These are phyloP conservation scores for Yamadazyma paraphyllophila DNA, from an alignment of 805 yeast genomes.

Conservation along the genomic window DNA sequence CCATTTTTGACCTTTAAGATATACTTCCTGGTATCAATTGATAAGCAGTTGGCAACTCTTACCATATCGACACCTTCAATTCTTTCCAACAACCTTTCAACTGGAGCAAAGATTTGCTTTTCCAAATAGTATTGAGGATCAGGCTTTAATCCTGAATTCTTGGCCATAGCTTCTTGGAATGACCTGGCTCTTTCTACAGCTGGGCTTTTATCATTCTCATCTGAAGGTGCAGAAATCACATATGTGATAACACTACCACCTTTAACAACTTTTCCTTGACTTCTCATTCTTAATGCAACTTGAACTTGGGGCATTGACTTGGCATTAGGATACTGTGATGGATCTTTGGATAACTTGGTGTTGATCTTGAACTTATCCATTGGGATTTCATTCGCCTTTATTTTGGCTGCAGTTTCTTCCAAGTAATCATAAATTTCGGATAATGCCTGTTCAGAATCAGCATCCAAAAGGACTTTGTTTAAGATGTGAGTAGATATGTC, in stretches of 20 bases:
- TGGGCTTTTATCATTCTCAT: slow-evolving; percentile 33
- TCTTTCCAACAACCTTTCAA: slow-evolving; percentile 79
- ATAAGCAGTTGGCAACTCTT: slow-evolving; percentile 72
- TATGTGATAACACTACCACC: slow-evolving; percentile 90
- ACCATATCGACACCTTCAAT: slow-evolving; percentile 84
- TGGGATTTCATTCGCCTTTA: slow-evolving; percentile 61
- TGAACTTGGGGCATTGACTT: slow-evolving; percentile 86
- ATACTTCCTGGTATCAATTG: slow-evolving; percentile 69
- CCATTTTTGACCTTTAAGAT: slow-evolving; percentile 41
- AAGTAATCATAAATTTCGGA: slow-evolving; percentile 70
- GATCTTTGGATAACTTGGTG: slow-evolving; percentile 88
- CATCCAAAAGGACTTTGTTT: slow-evolving; percentile 65
- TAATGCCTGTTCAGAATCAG: slow-evolving; percentile 75
- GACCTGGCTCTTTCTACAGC: slow-evolving; percentile 85
- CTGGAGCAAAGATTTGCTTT: slow-evolving; percentile 87
- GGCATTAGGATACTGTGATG: slow-evolving; percentile 76
- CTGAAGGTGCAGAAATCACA: slow-evolving; percentile 55
- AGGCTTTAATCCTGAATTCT: slow-evolving; percentile 52
- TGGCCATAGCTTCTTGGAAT: slow-evolving; percentile 64
- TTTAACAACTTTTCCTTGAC: slow-evolving; percentile 80
- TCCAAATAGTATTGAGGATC: slow-evolving; percentile 80
- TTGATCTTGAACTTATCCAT: slow-evolving; percentile 73
- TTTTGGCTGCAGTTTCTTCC: slow-evolving; percentile 54
- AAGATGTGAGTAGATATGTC: slow-evolving; percentile 78
- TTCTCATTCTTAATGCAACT: slow-evolving; percentile 78